These are phyloP conservation scores for Termitomyces titanicus DNA, from an alignment of 768 basidiomycete genomes.

Conservation along the genomic window DNA sequence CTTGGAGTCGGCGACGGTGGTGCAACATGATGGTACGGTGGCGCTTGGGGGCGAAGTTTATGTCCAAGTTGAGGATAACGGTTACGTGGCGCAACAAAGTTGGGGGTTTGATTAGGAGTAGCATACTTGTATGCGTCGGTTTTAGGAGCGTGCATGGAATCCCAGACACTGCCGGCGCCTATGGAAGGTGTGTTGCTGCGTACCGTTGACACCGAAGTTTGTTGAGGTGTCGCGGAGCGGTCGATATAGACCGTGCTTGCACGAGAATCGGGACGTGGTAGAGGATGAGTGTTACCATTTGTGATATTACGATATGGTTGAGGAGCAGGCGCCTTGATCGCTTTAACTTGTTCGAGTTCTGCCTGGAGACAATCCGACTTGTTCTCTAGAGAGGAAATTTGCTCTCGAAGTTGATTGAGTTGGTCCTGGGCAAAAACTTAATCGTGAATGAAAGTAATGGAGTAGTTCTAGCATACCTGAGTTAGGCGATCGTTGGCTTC, in stretches of 20 bases:
- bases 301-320: constrained; percentile 35
- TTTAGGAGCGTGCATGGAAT: constrained; percentile 59
- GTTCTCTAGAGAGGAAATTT: constrained; percentile 57
- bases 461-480: constrained; percentile 42
- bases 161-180: constrained; percentile 54
- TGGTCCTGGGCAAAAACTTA: constrained; percentile 49
- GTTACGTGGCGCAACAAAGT: constrained; percentile 30
- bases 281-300: constrained; percentile 42
- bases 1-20: constrained; percentile 73
- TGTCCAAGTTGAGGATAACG: constrained; percentile 35
- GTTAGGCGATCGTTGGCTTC: constrained; percentile 66
- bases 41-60: constrained; percentile 20
- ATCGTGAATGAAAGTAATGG: constrained; percentile 2
- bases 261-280: constrained; percentile 71
- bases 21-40: constrained; percentile 25
- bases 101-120: constrained; percentile 13
- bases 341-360: constrained; percentile 52
- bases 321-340: constrained; percentile 23
- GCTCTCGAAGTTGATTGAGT: constrained; percentile 64
- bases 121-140: constrained; percentile 25
- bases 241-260: constrained; percentile 58
- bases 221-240: constrained; percentile 50
- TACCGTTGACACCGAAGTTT: constrained; percentile 31
- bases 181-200: constrained; percentile 47
- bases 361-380: constrained; percentile 54